phyloP scores from a whole-genome alignment of 257 asterid species.

The Lycium ferocissimum region DNA sequence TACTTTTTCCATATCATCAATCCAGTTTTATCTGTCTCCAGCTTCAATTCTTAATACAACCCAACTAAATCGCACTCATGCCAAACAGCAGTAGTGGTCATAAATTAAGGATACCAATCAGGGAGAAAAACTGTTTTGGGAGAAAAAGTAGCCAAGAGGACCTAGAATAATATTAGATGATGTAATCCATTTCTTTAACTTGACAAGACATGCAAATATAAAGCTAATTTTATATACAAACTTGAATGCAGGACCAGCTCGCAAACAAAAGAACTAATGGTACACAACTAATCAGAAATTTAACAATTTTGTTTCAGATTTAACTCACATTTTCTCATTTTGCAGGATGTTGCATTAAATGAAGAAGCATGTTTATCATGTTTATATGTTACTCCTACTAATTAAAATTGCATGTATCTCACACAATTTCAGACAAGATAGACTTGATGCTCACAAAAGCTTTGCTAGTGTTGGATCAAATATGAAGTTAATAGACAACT shows the following conservation, averaged over 20 bases:
- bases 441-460: not conserved
- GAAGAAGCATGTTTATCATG: not conserved
- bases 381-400: not conserved
- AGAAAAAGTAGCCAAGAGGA: not conserved
- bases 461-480: not conserved
- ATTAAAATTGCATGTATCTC: not conserved
- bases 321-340: not conserved
- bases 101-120: not conserved
- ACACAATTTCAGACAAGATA: not conserved
- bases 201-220: constrained; percentile 11
- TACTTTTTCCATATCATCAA: not conserved
- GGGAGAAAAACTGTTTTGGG: not conserved
- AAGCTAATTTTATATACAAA: not conserved
- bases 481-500: not conserved
- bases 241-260: not conserved
- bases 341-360: not conserved
- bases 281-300: not conserved
- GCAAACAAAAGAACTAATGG: not conserved
- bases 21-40: not conserved
- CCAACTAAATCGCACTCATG: not conserved
- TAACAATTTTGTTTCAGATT: not conserved
- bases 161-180: not conserved
- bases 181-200: not conserved
- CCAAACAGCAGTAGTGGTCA: not conserved
- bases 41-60: not conserved